These are phyloP conservation scores for Paratinospora sagittata DNA, from an alignment of 164 flowering plant genomes.

Conservation along the genomic window DNA sequence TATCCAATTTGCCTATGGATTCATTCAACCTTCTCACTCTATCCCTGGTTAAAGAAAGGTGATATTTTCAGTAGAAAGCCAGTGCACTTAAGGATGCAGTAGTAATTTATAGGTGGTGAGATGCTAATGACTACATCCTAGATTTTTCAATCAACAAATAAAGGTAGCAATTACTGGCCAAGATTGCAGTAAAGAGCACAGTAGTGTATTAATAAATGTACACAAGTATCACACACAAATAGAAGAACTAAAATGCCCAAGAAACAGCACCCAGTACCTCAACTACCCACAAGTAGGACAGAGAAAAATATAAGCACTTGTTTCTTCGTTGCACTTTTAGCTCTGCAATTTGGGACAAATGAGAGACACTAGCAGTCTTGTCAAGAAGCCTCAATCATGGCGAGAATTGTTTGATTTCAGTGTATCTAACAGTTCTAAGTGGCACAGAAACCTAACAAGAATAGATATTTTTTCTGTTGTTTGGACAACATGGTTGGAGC, in stretches of 20 bases:
- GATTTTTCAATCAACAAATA: neutral
- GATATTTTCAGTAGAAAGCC: slow-evolving; percentile 19
- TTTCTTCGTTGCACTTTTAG: too few species aligned
- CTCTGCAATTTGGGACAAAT: too few species aligned
- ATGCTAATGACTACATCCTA: slow-evolving; percentile 1
- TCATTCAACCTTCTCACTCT: slow-evolving; percentile 54
- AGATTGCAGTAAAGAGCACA: neutral
- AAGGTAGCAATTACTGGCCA: neutral
- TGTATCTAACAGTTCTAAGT: too few species aligned
- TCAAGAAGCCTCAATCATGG: too few species aligned
- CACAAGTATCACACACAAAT: too few species aligned
- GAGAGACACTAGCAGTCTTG: too few species aligned
- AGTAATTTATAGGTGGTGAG: neutral
- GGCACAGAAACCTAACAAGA: too few species aligned
- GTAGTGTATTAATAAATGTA: neutral
- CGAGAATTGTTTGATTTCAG: too few species aligned
- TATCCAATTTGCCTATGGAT: slow-evolving; percentile 46
- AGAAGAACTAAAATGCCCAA: too few species aligned
- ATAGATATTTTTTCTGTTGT: too few species aligned
- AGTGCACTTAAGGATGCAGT: slow-evolving; percentile 3
- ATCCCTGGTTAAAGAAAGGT: slow-evolving; percentile 39
- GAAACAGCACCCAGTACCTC: neutral
- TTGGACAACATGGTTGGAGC: too few species aligned
- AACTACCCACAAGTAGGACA: neutral
- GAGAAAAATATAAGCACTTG: too few species aligned